These are phyloP conservation scores for Eimeria praecox DNA, from an alignment of 169 alveolate species.

Conservation along the genomic window DNA sequence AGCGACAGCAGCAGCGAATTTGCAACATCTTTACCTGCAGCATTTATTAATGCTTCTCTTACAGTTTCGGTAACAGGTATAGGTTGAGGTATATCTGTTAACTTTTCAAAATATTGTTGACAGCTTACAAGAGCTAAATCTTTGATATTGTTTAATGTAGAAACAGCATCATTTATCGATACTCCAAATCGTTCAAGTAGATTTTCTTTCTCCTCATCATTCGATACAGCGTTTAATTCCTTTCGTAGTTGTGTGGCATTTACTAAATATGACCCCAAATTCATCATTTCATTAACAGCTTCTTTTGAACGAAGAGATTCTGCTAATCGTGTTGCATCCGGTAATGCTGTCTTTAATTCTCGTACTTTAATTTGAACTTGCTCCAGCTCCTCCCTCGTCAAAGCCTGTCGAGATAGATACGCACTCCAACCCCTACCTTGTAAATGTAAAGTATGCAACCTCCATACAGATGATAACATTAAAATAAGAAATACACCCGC, in stretches of 20 bases:
- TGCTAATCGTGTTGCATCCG: slow-evolving; percentile 7
- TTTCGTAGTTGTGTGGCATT: not conserved
- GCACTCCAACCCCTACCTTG: not conserved
- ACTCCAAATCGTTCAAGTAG: no score
- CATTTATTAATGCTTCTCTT: not conserved
- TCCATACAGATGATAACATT: not conserved
- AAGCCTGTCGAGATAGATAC: no score
- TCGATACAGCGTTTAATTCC: not conserved
- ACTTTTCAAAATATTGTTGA: no score
- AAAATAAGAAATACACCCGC: not conserved
- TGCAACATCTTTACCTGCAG: not conserved
- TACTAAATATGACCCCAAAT: not conserved
- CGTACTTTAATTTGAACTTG: no score
- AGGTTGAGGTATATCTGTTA: no score
- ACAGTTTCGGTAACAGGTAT: no score
- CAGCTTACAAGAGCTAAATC: no score
- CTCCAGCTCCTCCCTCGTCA: no score
- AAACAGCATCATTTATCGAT: no score
- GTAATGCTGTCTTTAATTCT: not conserved
- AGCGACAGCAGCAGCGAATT: not conserved
- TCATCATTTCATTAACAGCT: not conserved
- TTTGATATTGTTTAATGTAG: no score
- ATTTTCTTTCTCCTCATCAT: not conserved
- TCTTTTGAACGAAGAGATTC: not conserved
- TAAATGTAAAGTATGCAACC: not conserved